phyloP scores from a whole-genome alignment of 768 basidiomycete genomes.

The Pisolithus orientalis region DNA sequence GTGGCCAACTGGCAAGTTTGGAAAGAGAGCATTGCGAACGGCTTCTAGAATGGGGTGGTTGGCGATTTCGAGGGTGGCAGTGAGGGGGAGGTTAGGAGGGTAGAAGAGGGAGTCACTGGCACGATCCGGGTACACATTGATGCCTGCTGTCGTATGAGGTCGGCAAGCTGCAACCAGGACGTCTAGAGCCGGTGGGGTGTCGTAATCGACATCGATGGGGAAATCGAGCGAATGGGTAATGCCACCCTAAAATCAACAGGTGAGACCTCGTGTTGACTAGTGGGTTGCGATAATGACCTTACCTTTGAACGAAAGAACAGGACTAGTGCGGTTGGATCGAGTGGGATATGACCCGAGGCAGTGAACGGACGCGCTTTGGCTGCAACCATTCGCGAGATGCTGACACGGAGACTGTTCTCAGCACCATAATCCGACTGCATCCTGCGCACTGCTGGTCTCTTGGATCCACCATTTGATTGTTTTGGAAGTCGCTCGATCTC shows the following conservation, averaged over 20 bases:
- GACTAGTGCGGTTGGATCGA: slow-evolving; percentile 60
- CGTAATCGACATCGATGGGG: slow-evolving; percentile 71
- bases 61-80: slow-evolving; percentile 70
- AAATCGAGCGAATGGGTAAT: slow-evolving; percentile 79
- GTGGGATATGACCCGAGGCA: slow-evolving; percentile 60
- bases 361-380: slow-evolving; percentile 60
- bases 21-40: slow-evolving; percentile 66
- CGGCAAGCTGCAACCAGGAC: slow-evolving; percentile 71
- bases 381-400: slow-evolving; percentile 47
- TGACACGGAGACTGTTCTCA: slow-evolving; percentile 48
- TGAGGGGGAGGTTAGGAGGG: slow-evolving; percentile 66
- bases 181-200: slow-evolving; percentile 70
- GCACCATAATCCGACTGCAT: slow-evolving; percentile 41
- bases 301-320: slow-evolving; percentile 81
- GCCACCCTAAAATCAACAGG: slow-evolving; percentile 45
- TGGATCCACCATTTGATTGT: slow-evolving; percentile 24
- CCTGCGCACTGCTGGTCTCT: slow-evolving; percentile 27
- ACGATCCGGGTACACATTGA: slow-evolving; percentile 47
- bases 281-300: slow-evolving; percentile 11
- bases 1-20: slow-evolving; percentile 58
- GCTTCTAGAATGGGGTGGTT: slow-evolving; percentile 81
- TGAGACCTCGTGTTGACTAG: not conserved
- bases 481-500: slow-evolving; percentile 56
- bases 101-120: slow-evolving; percentile 56
- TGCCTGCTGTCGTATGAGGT: slow-evolving; percentile 51